phyloP scores from a whole-genome alignment of 805 yeast species.

The Ogataea ramenticola region DNA sequence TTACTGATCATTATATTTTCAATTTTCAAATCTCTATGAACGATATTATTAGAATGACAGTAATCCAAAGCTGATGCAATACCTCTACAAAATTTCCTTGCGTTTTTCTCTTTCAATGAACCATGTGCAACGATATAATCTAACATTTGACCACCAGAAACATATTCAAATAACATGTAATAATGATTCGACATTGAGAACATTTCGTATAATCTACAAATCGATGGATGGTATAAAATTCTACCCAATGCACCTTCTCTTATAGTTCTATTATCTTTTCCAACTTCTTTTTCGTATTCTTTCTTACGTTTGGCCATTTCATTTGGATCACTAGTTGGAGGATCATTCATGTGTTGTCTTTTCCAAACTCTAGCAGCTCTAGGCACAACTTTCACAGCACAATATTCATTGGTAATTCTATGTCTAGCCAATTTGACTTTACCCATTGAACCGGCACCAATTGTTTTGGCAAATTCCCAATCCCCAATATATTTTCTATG shows the following conservation, averaged over 20 bases:
- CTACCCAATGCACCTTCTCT: constrained; percentile 94
- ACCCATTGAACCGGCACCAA: constrained; percentile 99
- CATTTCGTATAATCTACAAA: constrained; percentile 87
- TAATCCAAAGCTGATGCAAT: constrained; percentile 91
- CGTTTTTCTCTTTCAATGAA: constrained; percentile 85
- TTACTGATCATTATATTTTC: constrained; percentile 94
- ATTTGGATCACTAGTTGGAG: constrained; percentile 53
- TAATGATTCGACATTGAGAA: constrained; percentile 95
- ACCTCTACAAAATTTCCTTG: constrained; percentile 90
- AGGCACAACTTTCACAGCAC: constrained; percentile 91
- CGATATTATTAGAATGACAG: constrained; percentile 89
- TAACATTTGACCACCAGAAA: constrained; percentile 94
- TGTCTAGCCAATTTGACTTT: constrained; percentile 93
- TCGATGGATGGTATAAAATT: constrained; percentile 83
- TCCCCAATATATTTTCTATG: constrained; percentile 90
- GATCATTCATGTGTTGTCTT: constrained; percentile 61
- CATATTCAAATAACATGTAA: constrained; percentile 94
- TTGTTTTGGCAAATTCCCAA: constrained; percentile 91
- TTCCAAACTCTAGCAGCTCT: constrained; percentile 76
- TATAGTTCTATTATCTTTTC: constrained; percentile 85
- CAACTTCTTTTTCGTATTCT: constrained; percentile 74
- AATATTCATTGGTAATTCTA: constrained; percentile 69
- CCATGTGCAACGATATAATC: constrained; percentile 98
- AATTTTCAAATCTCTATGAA: constrained; percentile 93
- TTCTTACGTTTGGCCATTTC: constrained; percentile 57